phyloP scores from a whole-genome alignment of 164 flowering plant species.

The Nelumbo lutea region DNA sequence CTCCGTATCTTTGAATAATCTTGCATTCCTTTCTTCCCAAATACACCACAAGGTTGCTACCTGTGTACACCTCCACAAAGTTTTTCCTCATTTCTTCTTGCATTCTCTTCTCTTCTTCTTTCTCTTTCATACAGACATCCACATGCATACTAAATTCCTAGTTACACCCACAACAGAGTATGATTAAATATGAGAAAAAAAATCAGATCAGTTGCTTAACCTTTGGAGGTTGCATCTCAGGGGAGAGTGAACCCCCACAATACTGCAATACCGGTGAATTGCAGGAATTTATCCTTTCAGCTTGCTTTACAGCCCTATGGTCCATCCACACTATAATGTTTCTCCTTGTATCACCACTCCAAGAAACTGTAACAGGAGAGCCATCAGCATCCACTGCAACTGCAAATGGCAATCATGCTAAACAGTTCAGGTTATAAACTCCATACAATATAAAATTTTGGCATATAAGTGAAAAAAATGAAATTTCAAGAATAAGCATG shows the following conservation, averaged over 20 bases:
- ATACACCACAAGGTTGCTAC: too few species aligned
- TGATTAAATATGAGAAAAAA: too few species aligned
- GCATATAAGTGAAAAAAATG: neutral
- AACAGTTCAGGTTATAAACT: slow-evolving; percentile 1
- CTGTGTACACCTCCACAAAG: too few species aligned
- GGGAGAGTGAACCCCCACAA: slow-evolving; percentile 90
- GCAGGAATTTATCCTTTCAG: slow-evolving; percentile 78
- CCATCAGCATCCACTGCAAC: slow-evolving; percentile 97
- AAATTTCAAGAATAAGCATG: neutral
- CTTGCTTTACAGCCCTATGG: slow-evolving; percentile 95
- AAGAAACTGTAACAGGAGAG: slow-evolving; percentile 91
- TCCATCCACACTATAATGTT: slow-evolving; percentile 99
- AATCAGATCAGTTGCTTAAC: slow-evolving; percentile 21
- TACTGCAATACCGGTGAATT: slow-evolving; percentile 89
- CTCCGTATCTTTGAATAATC: too few species aligned
- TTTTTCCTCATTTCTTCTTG: too few species aligned
- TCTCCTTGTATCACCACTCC: slow-evolving; percentile 94
- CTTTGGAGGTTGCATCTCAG: slow-evolving; percentile 99
- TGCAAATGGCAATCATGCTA: slow-evolving; percentile 29
- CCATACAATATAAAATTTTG: neutral
- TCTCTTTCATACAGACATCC: too few species aligned
- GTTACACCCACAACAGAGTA: too few species aligned
- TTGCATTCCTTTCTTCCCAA: too few species aligned
- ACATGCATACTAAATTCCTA: too few species aligned
- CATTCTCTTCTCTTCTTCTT: too few species aligned